phyloP scores from a whole-genome alignment of 805 yeast genomes.

The Blastobotrys americana region DNA sequence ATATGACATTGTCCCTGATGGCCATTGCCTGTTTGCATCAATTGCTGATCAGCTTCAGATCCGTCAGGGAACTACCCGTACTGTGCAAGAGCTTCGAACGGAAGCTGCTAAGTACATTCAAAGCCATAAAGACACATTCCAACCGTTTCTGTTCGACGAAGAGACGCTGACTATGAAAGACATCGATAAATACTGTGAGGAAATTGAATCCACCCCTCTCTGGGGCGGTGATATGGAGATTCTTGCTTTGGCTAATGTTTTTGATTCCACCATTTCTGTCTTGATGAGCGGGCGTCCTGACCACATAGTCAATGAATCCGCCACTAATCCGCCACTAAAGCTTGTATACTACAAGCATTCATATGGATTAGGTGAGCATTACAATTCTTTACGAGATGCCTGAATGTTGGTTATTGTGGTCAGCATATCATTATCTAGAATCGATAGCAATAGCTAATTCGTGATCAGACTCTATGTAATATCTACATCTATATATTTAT shows the following conservation, averaged over 20 bases:
- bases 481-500: no score
- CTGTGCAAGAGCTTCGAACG: slow-evolving; percentile 51
- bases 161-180: slow-evolving; percentile 55
- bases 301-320: slow-evolving; percentile 54
- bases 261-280: slow-evolving; percentile 65
- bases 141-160: slow-evolving; percentile 81
- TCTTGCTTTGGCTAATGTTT: slow-evolving; percentile 67
- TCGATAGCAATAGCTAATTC: no score
- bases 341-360: slow-evolving; percentile 78
- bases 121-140: slow-evolving; percentile 57
- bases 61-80: slow-evolving; percentile 39
- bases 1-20: slow-evolving; percentile 79
- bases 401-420: no score
- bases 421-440: no score
- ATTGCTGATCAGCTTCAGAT: slow-evolving; percentile 64
- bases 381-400: slow-evolving; percentile 54
- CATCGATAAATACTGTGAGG: slow-evolving; percentile 58
- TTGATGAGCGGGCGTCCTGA: slow-evolving; percentile 71
- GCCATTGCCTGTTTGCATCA: slow-evolving; percentile 87
- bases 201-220: slow-evolving; percentile 67
- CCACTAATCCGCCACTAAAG: slow-evolving; percentile 42
- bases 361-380: slow-evolving; percentile 91
- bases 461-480: no score
- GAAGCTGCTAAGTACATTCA: slow-evolving; percentile 62
- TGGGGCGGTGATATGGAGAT: slow-evolving; percentile 98